Base-by-base conservation (phyloP, 352 stramenopile species). In the Pythium brachiatum region DNA sequence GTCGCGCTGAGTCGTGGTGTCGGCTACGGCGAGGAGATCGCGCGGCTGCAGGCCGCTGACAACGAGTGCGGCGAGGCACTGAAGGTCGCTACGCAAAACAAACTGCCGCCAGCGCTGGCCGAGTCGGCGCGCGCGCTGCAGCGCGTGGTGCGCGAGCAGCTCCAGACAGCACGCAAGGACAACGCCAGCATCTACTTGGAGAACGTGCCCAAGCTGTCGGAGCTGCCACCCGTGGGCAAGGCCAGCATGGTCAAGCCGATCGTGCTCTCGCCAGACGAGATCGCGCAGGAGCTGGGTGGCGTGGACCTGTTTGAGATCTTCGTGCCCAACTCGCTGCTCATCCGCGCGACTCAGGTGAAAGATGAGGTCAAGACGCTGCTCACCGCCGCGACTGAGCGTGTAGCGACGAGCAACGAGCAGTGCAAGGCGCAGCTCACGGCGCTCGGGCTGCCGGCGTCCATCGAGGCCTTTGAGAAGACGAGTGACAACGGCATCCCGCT, bases 141-240 rank as follows among this genome's bases (percentile, higher is more conserved):
- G 57, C 66, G 69, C 12, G 74, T 90, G 27, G 66, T 89, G 5
- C 72, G 75, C 39, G 81, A 92, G 32, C 64, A 77, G 23, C 76
- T 91, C 13, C 70, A 76, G 20, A 72, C 62, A 8, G 85, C 85
- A 20, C 76, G 68, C 41, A 92, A 92, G 72, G 85, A 94, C 67
- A 94, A 94, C 68, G 75, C 78, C 27, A 90, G 78, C 47, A 83
- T 94, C 54, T 94, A 94, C 62, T 52, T 92, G 47, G 85, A 92
- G 56, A 90, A 89, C 13, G 71, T 94, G 12, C 84, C 85, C 11
- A 73, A 75, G 36, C 67, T 81, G 36, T 70, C 69, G 12, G 78
- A 88, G 21, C 60, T 94, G 34, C 73, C 76, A 8, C 48, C 64
- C 11, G 72, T 94, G 16, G 76, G 79, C 53, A 88, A 88, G 51